Evolutionary conservation across 2,329 filamentous ascomycete genomes (phyloP).

Genomic region (Tolypocladium inflatum): DNA sequence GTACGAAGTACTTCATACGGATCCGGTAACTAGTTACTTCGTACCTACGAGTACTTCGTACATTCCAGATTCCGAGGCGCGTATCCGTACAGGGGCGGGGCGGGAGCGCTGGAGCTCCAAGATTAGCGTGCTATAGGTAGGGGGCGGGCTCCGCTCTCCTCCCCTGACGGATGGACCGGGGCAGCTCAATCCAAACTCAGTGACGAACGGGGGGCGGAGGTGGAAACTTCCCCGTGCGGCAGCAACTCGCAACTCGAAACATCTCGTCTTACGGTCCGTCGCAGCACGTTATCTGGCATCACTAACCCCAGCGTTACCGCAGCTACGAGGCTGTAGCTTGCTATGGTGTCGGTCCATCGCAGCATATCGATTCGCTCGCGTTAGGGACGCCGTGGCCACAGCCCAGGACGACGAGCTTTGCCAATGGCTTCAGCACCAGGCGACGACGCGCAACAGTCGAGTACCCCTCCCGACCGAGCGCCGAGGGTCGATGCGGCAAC

Average conservation of each 20-base stretch:
- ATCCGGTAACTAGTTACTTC: too few relatives aligned
- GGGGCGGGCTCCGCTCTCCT: not conserved
- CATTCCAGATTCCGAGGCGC: not conserved
- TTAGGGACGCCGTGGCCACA: not conserved
- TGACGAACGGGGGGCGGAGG: not conserved
- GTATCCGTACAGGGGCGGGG: not conserved
- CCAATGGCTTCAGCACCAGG: not conserved
- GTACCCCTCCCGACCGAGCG: not conserved
- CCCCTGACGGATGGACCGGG: conserved; percentile 2
- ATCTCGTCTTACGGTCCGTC: not conserved
- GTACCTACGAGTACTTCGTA: too few relatives aligned
- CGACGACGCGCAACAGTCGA: not conserved
- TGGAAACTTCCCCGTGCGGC: not conserved
- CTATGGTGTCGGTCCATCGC: not conserved
- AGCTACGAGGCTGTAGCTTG: not conserved
- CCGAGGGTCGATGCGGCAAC: not conserved
- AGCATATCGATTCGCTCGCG: not conserved
- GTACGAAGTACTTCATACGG: too few relatives aligned
- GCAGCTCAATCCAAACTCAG: not conserved
- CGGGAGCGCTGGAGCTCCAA: not conserved
- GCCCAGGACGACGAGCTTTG: not conserved
- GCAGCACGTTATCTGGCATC: not conserved
- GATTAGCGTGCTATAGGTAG: not conserved
- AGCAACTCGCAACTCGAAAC: not conserved
- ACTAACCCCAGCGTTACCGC: not conserved